Base-by-base conservation (phyloP, 2,329 filamentous ascomycete species). In the Aspergillus aculeatinus region DNA sequence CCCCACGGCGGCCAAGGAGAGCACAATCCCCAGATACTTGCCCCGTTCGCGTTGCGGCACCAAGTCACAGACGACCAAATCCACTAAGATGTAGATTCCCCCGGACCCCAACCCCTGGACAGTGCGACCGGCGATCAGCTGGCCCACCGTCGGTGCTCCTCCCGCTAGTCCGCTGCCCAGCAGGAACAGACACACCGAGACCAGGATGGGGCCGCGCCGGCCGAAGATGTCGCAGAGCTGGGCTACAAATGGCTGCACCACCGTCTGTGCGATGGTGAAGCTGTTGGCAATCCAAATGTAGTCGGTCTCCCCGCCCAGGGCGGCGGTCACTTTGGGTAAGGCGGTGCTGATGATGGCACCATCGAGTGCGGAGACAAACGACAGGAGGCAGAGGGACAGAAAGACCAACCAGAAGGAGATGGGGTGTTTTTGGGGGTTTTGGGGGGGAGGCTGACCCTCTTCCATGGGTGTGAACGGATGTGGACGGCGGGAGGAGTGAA, bases 91-190 rank as follows among this genome's bases (percentile, higher is more conserved):
- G 25, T 63, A 67, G 63, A 81, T 76, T 0, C 81, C 82, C 2
- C 79, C 81, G 1, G 72, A 77, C 0, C 81, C 82, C 2, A 82
- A 66, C 0, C 86, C 85, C 58, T 87, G 84, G 1, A 88, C 69
- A 0, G 78, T 77, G 0, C 85, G 78, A n/a, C 83, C 83, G 61
- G 76, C 78, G 14, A 89, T 84, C 2, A 89, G 73, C 67, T 81
- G 79, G 0, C 63, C 67, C 0, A 72, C 74, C 7, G 64, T 79
- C 0, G 66, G 74, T 0, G 85, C 80, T 0, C 77, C 79, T 0
- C 83, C 85, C 48, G 75, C 79, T 3, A 88, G 74, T 0, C 78
- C 81, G 58, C 83, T 84, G 0, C 85, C 85, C 0, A 86, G 61
- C 0, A 73, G 75, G 60, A 86, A 86, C 1, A 83, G 61, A 11